phyloP scores from a whole-genome alignment of 352 stramenopile species.

The Pythium phragmiticola region DNA sequence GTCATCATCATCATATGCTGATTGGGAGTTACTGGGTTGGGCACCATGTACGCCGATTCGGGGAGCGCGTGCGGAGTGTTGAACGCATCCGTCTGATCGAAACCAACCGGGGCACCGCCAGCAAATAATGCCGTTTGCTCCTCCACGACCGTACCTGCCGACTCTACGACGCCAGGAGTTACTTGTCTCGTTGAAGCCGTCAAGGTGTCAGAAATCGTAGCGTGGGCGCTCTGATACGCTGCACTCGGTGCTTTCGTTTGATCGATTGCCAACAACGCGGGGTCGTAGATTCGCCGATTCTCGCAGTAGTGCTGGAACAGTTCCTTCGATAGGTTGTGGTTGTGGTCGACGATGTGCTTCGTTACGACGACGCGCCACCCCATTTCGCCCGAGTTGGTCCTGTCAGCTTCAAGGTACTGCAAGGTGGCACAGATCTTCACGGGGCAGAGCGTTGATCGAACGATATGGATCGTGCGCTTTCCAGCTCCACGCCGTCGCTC shows the following conservation, averaged over 20 bases:
- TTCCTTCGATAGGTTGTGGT: slow-evolving; percentile 76
- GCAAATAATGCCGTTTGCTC: background rate
- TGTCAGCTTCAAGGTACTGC: slow-evolving; percentile 35
- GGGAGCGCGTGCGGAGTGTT: slow-evolving; percentile 14
- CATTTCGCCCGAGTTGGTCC: slow-evolving; percentile 1
- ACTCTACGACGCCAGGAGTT: background rate
- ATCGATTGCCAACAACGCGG: slow-evolving; percentile 62
- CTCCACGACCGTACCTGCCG: background rate
- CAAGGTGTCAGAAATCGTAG: background rate
- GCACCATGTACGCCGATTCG: slow-evolving; percentile 15
- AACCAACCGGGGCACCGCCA: background rate
- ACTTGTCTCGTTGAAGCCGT: background rate
- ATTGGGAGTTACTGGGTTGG: slow-evolving; percentile 6
- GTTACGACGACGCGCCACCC: slow-evolving; percentile 73
- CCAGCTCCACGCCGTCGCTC: slow-evolving; percentile 61
- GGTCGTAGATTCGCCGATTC: slow-evolving; percentile 79
- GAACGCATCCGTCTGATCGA: slow-evolving; percentile 20
- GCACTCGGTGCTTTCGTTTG: slow-evolving; percentile 12
- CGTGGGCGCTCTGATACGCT: background rate
- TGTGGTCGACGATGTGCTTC: slow-evolving; percentile 74
- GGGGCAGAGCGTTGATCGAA: slow-evolving; percentile 64
- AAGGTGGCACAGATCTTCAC: slow-evolving; percentile 82
- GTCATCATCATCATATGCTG: slow-evolving; percentile 10
- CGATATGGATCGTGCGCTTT: slow-evolving; percentile 60
- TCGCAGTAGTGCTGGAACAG: slow-evolving; percentile 76